Evolutionary conservation across 2,329 filamentous ascomycete species (phyloP).

Genomic region (Rutstroemia sp.): DNA sequence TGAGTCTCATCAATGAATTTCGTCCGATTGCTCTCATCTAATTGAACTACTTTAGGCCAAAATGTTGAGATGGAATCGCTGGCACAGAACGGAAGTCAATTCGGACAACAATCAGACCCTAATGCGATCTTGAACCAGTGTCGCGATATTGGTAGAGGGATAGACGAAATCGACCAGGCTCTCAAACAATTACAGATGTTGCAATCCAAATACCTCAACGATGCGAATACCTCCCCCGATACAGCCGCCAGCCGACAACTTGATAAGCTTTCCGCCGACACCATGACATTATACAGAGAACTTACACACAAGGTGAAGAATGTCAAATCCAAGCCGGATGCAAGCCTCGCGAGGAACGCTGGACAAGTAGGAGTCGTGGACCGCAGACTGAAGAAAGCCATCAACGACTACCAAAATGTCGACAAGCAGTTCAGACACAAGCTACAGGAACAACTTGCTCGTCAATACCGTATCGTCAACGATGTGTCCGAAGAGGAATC

Average conservation of each 20-base stretch:
- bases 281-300: slow-evolving; percentile 75
- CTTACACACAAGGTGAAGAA: slow-evolving; percentile 73
- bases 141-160: slow-evolving; percentile 68
- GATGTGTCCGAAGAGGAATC: slow-evolving; percentile 76
- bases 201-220: slow-evolving; percentile 4
- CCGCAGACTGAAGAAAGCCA: slow-evolving; percentile 70
- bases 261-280: slow-evolving; percentile 66
- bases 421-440: slow-evolving; percentile 76
- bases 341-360: slow-evolving; percentile 63
- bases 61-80: slow-evolving; percentile 63
- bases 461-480: slow-evolving; percentile 84
- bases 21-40: background rate
- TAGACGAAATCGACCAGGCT: slow-evolving; percentile 66
- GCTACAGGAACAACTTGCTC: slow-evolving; percentile 73
- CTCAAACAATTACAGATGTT: slow-evolving; percentile 64
- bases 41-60: slow-evolving; percentile 19
- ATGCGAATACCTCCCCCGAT: too few species aligned
- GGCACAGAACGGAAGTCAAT: slow-evolving; percentile 36
- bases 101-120: slow-evolving; percentile 48
- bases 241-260: slow-evolving; percentile 45
- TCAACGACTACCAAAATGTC: slow-evolving; percentile 72
- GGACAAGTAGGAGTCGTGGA: slow-evolving; percentile 78
- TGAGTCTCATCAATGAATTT: slow-evolving; percentile 13
- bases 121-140: slow-evolving; percentile 82
- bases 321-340: slow-evolving; percentile 80